Evolutionary conservation across 2,329 filamentous ascomycete species (phyloP).

Genomic region (Pseudocercospora cruenta): DNA sequence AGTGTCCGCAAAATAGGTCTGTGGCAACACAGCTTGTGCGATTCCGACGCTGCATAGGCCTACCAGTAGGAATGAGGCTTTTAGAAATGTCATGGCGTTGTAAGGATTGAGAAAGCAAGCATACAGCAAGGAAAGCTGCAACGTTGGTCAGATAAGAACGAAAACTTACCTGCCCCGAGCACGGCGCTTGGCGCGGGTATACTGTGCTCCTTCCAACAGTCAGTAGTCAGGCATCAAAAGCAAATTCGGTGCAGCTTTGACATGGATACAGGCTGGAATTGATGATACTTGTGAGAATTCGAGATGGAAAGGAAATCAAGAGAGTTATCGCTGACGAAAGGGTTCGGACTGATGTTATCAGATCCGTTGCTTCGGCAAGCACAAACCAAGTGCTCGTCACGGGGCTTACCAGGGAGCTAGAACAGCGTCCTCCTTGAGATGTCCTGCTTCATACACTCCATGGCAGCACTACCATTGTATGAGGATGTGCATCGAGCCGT

Average conservation of each 20-base stretch:
- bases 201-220: not conserved
- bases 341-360: not conserved
- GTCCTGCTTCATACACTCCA: no score
- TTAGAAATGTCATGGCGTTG: not conserved
- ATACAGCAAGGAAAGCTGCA: not conserved
- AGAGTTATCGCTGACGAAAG: not conserved
- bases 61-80: not conserved
- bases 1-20: not conserved
- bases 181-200: slow-evolving; percentile 4
- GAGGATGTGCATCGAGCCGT: no score
- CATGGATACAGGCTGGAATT: not conserved
- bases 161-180: not conserved
- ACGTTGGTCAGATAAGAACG: not conserved
- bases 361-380: not conserved
- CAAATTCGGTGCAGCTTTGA: not conserved
- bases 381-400: not conserved
- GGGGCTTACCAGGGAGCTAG: not conserved
- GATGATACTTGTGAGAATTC: not conserved
- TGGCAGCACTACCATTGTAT: no score
- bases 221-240: not conserved
- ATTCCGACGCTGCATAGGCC: not conserved
- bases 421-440: no score
- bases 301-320: not conserved
- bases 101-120: not conserved
- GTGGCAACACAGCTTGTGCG: not conserved